Percentiles rank a stretch among this genome's conserved stretches.
Conservation (phyloP, 1,284 basidiomycete genomes). For the Rhodotorula sp. region DNA sequence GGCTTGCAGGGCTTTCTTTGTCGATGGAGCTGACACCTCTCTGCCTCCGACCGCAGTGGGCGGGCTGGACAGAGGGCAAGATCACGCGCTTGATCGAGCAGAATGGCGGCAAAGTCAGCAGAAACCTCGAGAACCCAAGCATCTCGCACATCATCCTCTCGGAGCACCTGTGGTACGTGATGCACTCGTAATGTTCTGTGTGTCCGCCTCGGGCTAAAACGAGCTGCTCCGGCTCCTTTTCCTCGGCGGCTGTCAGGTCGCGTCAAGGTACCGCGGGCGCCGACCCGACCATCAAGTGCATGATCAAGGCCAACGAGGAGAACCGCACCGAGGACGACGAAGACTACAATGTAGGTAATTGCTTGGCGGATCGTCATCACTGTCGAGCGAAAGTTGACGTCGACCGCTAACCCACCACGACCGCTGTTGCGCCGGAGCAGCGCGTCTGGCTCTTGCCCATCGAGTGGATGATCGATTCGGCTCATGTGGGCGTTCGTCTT, state of each 20-base stretch:
- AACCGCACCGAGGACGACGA: conserved; percentile 1
- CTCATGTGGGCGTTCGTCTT: neutral
- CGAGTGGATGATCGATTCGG: conserved; percentile 1
- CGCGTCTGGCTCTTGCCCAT: conserved; percentile 18
- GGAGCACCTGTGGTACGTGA: neutral
- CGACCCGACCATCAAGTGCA: neutral
- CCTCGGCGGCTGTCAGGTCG: neutral
- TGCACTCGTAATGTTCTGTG: neutral
- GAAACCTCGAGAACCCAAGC: neutral
- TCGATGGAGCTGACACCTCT: no score
- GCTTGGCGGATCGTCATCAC: neutral
- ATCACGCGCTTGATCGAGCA: neutral
- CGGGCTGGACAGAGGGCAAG: neutral
- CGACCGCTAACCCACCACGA: neutral
- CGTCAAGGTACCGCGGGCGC: neutral
- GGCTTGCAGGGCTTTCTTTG: no score
- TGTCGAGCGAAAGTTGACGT: neutral
- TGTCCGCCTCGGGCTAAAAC: neutral
- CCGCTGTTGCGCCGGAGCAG: neutral
- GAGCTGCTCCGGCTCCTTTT: neutral
- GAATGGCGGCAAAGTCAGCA: neutral
- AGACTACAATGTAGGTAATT: conserved; percentile 10
- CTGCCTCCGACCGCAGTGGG: neutral
- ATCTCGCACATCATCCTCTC: conserved; percentile 5
- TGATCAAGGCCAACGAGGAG: neutral